Base-by-base conservation (phyloP, 1,139 yeast genomes). In the Sugiyamaella grinbergsii region DNA sequence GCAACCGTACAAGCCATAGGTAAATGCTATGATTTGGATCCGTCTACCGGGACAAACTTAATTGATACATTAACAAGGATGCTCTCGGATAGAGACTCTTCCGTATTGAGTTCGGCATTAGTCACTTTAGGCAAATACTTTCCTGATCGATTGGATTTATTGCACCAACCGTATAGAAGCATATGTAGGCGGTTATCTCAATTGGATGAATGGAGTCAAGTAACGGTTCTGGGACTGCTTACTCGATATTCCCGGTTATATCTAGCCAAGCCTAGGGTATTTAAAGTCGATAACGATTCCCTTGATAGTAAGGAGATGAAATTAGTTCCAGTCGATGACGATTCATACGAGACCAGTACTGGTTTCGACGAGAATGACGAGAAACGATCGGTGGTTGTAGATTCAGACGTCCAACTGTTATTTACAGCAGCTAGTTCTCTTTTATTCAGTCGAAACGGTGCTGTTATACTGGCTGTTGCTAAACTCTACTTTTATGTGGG, bases 131-230 rank as follows among this genome's bases (percentile, higher is more conserved):
- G 74, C 53, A 74, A 76, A 47, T 71, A 85, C 16, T 80, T 79
- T 47, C 79, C 82, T 0, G 79, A 79, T 43, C 73, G 78, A 43
- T 76, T 87, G 69, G 85, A 79, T 8, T 68, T 85, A 24, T 68
- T 93, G 5, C 98, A 94, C 64, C 81, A 85, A 1, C 80, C 83
- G 58, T 86, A 77, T 62, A 76, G 88, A 33, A 74, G 85, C 43
- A 75, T 80, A 36, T 82, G 95, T 58, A 63, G 75, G 1, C 67
- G 78, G 13, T 57, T 91, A 11, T 57, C 65, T 0, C 74, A 78
- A 1, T 72, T 91, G 51, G 95, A 89, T 56, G 85, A 85, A 54
- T 88, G 93, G 86, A 73, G 89, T n/a, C 93, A 86, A 62, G 68
- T 77, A 0, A 66, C 73, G 18, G 67, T 81, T 8, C 71, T 90